Evolutionary conservation across 129 eudicot species (phyloP).

Genomic region (Flaveria trinervia): DNA sequence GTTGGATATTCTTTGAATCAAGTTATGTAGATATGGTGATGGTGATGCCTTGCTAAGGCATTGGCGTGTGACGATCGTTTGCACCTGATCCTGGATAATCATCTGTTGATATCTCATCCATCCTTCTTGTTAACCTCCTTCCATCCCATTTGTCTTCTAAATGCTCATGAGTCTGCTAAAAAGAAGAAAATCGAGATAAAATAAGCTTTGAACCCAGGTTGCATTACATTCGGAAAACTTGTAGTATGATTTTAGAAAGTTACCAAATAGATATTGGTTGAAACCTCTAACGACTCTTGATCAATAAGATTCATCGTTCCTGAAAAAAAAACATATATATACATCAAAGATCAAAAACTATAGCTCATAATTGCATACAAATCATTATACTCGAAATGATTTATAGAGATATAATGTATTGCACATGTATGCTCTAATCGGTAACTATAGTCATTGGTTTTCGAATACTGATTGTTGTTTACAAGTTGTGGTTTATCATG

Average conservation of each 20-base stretch:
- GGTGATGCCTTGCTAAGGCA: too few relatives aligned
- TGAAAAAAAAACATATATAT: slow-evolving; percentile 8
- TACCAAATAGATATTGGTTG: slow-evolving; percentile 37
- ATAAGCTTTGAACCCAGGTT: neutral
- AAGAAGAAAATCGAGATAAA: neutral
- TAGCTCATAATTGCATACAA: neutral
- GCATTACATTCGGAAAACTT: neutral
- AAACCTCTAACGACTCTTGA: slow-evolving; percentile 16
- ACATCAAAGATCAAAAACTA: neutral
- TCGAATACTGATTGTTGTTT: neutral
- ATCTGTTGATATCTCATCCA: slow-evolving; percentile 37
- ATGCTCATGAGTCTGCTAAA: slow-evolving; percentile 18
- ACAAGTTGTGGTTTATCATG: neutral
- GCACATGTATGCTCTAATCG: too few relatives aligned
- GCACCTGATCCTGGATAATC: slow-evolving; percentile 25
- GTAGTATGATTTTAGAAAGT: neutral
- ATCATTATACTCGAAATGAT: neutral
- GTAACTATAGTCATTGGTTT: neutral
- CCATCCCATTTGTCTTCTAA: slow-evolving; percentile 14
- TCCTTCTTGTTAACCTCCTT: slow-evolving; percentile 37
- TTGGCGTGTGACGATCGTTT: too few relatives aligned
- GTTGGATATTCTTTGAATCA: neutral
- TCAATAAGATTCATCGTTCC: slow-evolving; percentile 47
- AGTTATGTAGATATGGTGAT: too few relatives aligned
- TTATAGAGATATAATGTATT: neutral